A percentile compares a stretch with the other conserved stretches of the same genome.
Conservation (phyloP, 352 stramenopile genomes). For the Globisporangium spiculum region DNA sequence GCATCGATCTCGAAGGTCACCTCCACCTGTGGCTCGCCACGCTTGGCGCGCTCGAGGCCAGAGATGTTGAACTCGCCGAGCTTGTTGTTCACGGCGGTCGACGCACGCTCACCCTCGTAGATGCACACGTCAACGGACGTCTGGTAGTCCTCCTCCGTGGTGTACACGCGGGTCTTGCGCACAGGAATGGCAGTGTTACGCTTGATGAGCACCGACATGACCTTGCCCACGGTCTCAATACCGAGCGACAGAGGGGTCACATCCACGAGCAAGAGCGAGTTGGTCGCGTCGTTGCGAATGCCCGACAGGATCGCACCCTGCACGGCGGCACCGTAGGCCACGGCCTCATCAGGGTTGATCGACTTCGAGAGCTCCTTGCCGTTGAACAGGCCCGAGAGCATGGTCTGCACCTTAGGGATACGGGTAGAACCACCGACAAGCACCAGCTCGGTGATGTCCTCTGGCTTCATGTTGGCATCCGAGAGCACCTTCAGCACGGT, state of each 20-base stretch:
- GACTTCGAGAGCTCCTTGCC: constrained; percentile 89
- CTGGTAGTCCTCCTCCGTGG: constrained; percentile 74
- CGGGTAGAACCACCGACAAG: constrained; percentile 98
- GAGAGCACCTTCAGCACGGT: constrained; percentile 67
- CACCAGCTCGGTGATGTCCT: constrained; percentile 98
- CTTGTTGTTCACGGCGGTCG: constrained; percentile 92
- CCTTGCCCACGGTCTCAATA: constrained; percentile 86
- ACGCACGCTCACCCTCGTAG: constrained; percentile 87
- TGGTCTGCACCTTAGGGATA: constrained; percentile 96
- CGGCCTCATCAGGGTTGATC: constrained; percentile 97
- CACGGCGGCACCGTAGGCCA: constrained; percentile 98
- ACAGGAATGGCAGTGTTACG: constrained; percentile 87
- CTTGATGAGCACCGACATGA: constrained; percentile 89
- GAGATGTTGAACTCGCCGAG: constrained; percentile 91
- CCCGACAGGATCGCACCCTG: constrained; percentile 82
- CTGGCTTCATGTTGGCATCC: constrained; percentile 95
- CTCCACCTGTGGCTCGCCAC: constrained; percentile 89
- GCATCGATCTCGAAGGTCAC: constrained; percentile 91
- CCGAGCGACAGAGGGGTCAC: constrained; percentile 88
- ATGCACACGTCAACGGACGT: constrained; percentile 87
- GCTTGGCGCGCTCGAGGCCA: constrained; percentile 83
- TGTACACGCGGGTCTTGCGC: constrained; percentile 78
- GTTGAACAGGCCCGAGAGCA: constrained; percentile 99
- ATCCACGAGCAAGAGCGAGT: constrained; percentile 87
- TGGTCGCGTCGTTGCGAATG: constrained; percentile 69